These are phyloP conservation scores for Capsicum rhomboideum DNA, from an alignment of 257 asterid genomes.

Conservation along the genomic window DNA sequence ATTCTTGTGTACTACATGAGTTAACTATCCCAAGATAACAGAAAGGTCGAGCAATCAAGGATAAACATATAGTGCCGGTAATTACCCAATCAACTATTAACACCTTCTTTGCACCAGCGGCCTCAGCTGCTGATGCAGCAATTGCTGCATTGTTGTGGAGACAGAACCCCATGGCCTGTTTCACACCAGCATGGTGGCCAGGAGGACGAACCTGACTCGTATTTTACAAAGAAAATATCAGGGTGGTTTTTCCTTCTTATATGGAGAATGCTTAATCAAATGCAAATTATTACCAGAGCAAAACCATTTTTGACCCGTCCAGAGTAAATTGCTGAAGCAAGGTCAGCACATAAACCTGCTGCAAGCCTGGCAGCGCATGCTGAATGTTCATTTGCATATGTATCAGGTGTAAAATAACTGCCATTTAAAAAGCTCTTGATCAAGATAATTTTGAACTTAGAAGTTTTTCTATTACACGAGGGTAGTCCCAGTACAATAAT, in stretches of 20 bases:
- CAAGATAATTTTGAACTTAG: not conserved
- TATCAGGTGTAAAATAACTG: slow-evolving; percentile 99
- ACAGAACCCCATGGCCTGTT: slow-evolving; percentile 96
- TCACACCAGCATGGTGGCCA: slow-evolving; percentile 99
- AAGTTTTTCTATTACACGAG: not conserved
- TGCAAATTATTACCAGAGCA: slow-evolving; percentile 66
- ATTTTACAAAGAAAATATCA: slow-evolving; percentile 8
- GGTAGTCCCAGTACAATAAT: not conserved
- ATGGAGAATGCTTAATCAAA: not conserved
- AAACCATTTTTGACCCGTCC: slow-evolving; percentile 89
- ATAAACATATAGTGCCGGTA: not conserved
- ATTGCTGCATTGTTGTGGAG: slow-evolving; percentile 98
- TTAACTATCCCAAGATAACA: not conserved
- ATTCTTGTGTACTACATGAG: not conserved
- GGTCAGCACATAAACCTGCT: slow-evolving; percentile 96
- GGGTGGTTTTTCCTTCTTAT: slow-evolving; percentile 3
- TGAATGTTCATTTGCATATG: slow-evolving; percentile 86
- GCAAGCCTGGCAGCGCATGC: slow-evolving; percentile 96
- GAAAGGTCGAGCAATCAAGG: not conserved
- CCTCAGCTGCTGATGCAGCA: slow-evolving; percentile 90
- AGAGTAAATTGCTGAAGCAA: slow-evolving; percentile 72
- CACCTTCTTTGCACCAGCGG: slow-evolving; percentile 90
- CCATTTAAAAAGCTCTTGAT: slow-evolving; percentile 1
- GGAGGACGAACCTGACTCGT: slow-evolving; percentile 92
- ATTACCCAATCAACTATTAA: slow-evolving; percentile 94